Base-by-base conservation (phyloP, 2,329 filamentous ascomycete genomes). In the Aotearoamyces nothofagi region DNA sequence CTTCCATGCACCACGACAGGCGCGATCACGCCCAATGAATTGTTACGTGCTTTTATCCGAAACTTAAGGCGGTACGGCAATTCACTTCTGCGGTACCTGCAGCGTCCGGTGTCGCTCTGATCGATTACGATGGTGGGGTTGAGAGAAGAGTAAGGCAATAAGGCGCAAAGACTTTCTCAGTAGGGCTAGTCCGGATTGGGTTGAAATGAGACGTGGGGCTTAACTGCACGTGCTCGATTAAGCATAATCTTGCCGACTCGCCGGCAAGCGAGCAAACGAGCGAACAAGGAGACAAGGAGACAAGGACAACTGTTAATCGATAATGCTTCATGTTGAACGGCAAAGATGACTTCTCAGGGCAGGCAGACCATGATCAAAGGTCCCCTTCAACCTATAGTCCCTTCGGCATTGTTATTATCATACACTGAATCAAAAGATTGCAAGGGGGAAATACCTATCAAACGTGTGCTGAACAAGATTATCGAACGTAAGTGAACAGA, bases 1-100 rank as follows among this genome's bases (percentile, higher is more conserved):
- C 13, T 13, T 28, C 26, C 26, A 28, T 28, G 26, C 26, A 22
- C 26, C 7, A 20, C n/a, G 7, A n/a, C 19, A n/a, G 7, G 8
- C n/a, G n/a, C 7, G n/a, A 7, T n/a, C 8, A 20, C 19, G 19
- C 19, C 19, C 8, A n/a, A 20, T n/a, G 19, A n/a, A 20, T 20
- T 20, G n/a, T 20, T 8, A n/a, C 19, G 19, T n/a, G 19, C 8
- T 20, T 20, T 8, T 20, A 20, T 20, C 19, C 19, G 19, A 20
- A 20, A n/a, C 19, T 20, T 20, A n/a, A 20, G 7, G 19, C 19
- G n/a, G 8, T 20, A 8, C 19, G 19, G 8, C 19, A n/a, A n/a
- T 20, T 20, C n/a, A 7, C 8, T 20, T 8, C 19, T 20, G n/a
- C n/a, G 7, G 19, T 20, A n/a, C n/a, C 19, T n/a, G 19, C 8